A percentile compares a stretch with the other conserved stretches of the same genome.
Evolutionary conservation across 257 asterid genomes (phyloP).

Genomic region (Anisodus tanguticus): DNA sequence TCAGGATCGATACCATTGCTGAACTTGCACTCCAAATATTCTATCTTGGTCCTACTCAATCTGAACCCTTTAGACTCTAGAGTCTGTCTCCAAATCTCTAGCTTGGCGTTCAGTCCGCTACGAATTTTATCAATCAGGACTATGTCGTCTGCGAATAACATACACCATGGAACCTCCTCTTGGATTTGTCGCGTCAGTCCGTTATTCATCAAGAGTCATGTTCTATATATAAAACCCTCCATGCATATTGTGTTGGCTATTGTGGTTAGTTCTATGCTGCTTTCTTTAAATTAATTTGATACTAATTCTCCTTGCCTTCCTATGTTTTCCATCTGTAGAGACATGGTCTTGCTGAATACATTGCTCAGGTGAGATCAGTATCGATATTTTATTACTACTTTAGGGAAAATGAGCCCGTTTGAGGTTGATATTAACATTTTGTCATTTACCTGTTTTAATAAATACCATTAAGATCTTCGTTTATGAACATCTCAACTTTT

Average conservation of each 20-base stretch:
- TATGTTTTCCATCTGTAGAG: slow-evolving; percentile 58
- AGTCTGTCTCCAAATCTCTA: too few species aligned
- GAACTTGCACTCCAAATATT: too few species aligned
- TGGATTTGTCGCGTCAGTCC: too few species aligned
- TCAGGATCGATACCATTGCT: too few species aligned
- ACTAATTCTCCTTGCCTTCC: slow-evolving; percentile 24
- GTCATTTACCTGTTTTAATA: background rate
- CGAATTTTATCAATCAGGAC: too few species aligned
- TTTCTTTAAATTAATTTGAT: slow-evolving; percentile 18
- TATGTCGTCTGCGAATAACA: too few species aligned
- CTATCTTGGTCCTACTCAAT: too few species aligned
- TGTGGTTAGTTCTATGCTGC: background rate
- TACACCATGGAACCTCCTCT: too few species aligned
- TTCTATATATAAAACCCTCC: background rate
- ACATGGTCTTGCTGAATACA: slow-evolving; percentile 90
- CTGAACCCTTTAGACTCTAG: too few species aligned
- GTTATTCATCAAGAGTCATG: background rate
- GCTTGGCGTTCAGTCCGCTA: too few species aligned
- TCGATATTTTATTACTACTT: slow-evolving; percentile 22
- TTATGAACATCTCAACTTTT: background rate
- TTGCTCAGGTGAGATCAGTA: slow-evolving; percentile 77
- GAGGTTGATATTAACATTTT: slow-evolving; percentile 14
- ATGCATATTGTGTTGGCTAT: background rate
- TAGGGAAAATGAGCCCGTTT: background rate
- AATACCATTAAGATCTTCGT: background rate